Evolutionary conservation across 371 early-diverging fungal genomes (phyloP).

Genomic region (Funneliformis caledonium): DNA sequence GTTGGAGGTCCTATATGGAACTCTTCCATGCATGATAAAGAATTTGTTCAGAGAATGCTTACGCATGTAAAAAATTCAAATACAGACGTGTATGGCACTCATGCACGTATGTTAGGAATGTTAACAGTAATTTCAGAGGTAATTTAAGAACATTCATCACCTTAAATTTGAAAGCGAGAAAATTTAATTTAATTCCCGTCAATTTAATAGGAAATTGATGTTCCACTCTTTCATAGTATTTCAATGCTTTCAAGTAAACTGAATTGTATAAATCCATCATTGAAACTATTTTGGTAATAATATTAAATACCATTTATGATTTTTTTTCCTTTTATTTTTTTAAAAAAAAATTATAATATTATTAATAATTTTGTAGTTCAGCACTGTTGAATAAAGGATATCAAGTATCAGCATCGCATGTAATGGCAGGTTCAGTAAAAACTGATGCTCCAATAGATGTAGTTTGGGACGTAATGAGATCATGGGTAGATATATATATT

Average conservation of each 20-base stretch:
- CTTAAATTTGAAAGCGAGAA: neutral
- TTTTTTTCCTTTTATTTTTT: neutral
- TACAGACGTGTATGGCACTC: conserved; percentile 67
- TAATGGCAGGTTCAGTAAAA: conserved; percentile 86
- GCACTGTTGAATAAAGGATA: conserved; percentile 94
- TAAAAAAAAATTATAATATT: neutral
- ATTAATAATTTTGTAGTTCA: conserved; percentile 57
- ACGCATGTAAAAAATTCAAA: conserved; percentile 65
- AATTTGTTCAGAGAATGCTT: conserved; percentile 78
- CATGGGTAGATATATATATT: conserved; percentile 55
- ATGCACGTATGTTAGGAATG: conserved; percentile 94
- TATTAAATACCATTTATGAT: neutral
- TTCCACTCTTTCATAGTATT: conserved; percentile 86
- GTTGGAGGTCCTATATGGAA: conserved; percentile 98
- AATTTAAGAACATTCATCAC: neutral
- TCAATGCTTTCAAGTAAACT: conserved; percentile 63
- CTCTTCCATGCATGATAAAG: conserved; percentile 80
- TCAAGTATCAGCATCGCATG: conserved; percentile 92
- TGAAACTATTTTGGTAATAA: conserved; percentile 46
- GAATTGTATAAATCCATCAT: conserved; percentile 67
- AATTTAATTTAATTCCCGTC: neutral
- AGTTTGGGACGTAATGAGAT: conserved; percentile 93
- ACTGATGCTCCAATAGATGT: conserved; percentile 91
- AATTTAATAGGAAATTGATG: conserved; percentile 63
- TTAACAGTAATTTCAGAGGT: conserved; percentile 88